Evolutionary conservation across 129 eudicot genomes (phyloP), one percentile per base, ranked within the genome.

Genomic region (Lactuca saligna): DNA sequence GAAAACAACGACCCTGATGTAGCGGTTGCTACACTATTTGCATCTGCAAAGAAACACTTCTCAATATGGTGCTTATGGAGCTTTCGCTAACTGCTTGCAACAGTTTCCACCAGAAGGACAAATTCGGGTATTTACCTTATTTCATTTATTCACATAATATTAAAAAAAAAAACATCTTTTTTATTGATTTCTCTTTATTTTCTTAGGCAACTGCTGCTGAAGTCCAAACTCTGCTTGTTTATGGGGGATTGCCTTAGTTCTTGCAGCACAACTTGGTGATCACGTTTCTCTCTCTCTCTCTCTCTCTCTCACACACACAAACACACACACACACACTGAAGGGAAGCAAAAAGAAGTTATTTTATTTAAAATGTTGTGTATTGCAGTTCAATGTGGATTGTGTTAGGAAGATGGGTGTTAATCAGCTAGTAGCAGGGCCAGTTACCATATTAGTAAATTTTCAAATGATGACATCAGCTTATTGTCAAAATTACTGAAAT

Each of bases 221-320:
- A 81, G 93, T 89, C 66, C 99, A 89, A 83, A 79, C 80, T 56
- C 93, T 93, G 76, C 81, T 93, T 69, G 90, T 93, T 75, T 82
- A 90, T 62, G 99, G 99, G 66, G 89, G 87, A 68, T 87, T 69
- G 95, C 97, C 41, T 90, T 93, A 64, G 80, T 93, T 68, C 95
- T 93, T 78, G 89, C 99, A 69, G 95, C 90, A 59, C 91, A 89
- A 87, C 95, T 89, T 76, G 97, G 99, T 49, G 90, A 93, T 65
- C 97, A 93, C 86, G 99, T 93, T 72, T 32, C 72, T 82, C 17
- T 10, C 51, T 93, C 73, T 32, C 72, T 82, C 17, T 29, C 59
- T 59, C 49, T 10, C 51, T 10, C 51, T 0, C 29, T 0, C 29
- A 25, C 29, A 25, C 29, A 25, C 2, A 25, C 29, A 25, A 1